phyloP scores from a whole-genome alignment of 2,329 filamentous ascomycete species.

The Chalara sp. region DNA sequence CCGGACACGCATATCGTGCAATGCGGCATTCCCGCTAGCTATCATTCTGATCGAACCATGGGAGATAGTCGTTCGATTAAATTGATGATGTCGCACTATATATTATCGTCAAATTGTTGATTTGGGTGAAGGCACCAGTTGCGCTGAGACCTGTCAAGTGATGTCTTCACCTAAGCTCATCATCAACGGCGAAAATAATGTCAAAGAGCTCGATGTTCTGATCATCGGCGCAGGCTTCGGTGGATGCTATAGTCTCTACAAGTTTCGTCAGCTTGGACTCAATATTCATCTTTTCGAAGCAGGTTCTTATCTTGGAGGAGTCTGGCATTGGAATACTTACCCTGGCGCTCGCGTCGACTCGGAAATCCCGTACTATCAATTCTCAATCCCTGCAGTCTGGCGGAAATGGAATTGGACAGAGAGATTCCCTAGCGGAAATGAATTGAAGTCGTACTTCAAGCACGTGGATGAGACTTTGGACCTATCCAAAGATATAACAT shows the following conservation, averaged over 20 bases:
- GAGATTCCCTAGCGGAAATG: constrained; percentile 44
- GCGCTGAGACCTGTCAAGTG: no score
- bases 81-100: no score
- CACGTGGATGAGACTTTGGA: constrained; percentile 47
- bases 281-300: constrained; percentile 7
- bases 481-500: constrained; percentile 38
- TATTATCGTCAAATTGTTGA: no score
- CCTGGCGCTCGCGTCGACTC: constrained; percentile 20
- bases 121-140: no score
- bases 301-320: constrained; percentile 5
- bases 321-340: constrained; percentile 17
- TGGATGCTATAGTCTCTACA: constrained; percentile 45
- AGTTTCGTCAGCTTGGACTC: constrained; percentile 26
- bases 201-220: no score
- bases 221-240: neutral
- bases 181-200: no score
- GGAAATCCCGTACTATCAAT: constrained; percentile 12
- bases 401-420: constrained; percentile 50
- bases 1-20: no score
- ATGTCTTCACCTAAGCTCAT: no score
- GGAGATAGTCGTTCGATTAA: no score
- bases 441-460: constrained; percentile 51
- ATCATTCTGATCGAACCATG: no score
- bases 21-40: no score
- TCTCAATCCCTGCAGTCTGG: constrained; percentile 41